These are phyloP conservation scores for Ambrosiella xylebori DNA, from an alignment of 2,329 filamentous ascomycete species.

Conservation along the genomic window DNA sequence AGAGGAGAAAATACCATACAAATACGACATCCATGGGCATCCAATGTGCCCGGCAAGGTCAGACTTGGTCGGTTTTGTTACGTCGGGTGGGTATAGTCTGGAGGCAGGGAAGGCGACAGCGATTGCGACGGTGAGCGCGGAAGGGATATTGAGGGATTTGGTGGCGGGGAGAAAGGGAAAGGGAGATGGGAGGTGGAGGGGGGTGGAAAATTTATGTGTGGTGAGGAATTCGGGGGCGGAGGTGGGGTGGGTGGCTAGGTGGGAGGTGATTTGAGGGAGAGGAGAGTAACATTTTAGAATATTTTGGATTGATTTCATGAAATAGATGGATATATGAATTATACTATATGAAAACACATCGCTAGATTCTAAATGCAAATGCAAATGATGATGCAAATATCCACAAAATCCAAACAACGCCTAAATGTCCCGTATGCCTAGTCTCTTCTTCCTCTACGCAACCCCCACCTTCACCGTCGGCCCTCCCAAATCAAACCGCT, in stretches of 20 bases:
- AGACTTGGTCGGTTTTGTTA: slow-evolving; percentile 81
- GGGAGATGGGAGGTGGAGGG: slow-evolving; percentile 17
- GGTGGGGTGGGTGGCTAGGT: slow-evolving; percentile 60
- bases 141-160: slow-evolving; percentile 1
- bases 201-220: slow-evolving; percentile 49
- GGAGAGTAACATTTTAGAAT: background rate
- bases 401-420: background rate
- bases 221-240: slow-evolving; percentile 66
- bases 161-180: slow-evolving; percentile 10
- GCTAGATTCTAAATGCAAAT: background rate
- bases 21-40: slow-evolving; percentile 29
- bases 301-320: slow-evolving; percentile 22
- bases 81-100: slow-evolving; percentile 68
- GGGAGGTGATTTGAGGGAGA: slow-evolving; percentile 37
- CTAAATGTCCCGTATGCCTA: background rate
- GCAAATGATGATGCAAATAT: background rate
- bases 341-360: background rate
- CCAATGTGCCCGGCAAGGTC: slow-evolving; percentile 53
- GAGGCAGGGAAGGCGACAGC: slow-evolving; percentile 58
- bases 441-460: background rate
- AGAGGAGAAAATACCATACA: slow-evolving; percentile 20
- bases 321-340: background rate
- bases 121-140: slow-evolving; percentile 44
- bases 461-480: background rate
- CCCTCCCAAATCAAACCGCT: background rate